Evolutionary conservation across 495 filamentous ascomycete genomes (phyloP).

Genomic region (Aspergillus egyptiacus): DNA sequence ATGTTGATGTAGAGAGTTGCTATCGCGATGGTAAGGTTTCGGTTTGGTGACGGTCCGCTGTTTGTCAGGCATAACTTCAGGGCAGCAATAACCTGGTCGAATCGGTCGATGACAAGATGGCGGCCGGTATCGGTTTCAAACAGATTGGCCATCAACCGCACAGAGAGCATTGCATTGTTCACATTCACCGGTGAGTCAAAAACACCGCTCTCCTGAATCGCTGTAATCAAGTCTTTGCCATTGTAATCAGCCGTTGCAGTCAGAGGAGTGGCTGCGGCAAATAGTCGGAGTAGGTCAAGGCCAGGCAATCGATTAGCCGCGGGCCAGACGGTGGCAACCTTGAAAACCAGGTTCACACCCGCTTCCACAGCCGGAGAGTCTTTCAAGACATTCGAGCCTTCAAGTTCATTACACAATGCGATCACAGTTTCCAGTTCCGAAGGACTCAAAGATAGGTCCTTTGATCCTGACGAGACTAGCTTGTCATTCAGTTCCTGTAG

Average conservation of each 20-base stretch:
- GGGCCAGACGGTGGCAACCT: constrained; percentile 70
- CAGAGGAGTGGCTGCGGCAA: constrained; percentile 59
- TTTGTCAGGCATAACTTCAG: constrained; percentile 42
- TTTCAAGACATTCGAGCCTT: constrained; percentile 37
- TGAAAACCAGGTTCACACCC: constrained; percentile 56
- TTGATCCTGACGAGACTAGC: constrained; percentile 60
- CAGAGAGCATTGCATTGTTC: constrained; percentile 82
- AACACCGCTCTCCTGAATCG: constrained; percentile 44
- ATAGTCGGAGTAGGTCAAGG: constrained; percentile 76
- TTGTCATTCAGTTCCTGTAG: constrained; percentile 63
- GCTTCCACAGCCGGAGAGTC: constrained; percentile 33
- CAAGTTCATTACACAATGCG: constrained; percentile 51
- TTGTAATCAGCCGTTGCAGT: constrained; percentile 55
- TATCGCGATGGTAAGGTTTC: constrained; percentile 74
- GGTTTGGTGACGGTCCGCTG: constrained; percentile 52
- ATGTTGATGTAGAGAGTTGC: constrained; percentile 85
- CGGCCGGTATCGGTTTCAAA: constrained; percentile 73
- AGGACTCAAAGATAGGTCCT: constrained; percentile 67
- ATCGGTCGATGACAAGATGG: constrained; percentile 49
- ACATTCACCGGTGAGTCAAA: constrained; percentile 51
- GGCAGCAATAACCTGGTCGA: constrained; percentile 51
- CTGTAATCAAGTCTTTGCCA: constrained; percentile 44
- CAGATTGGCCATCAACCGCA: constrained; percentile 79
- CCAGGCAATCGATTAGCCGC: constrained; percentile 70
- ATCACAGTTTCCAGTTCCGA: constrained; percentile 56